Conservation (phyloP, 352 stramenopile species). For the Plasmopara viticola region DNA sequence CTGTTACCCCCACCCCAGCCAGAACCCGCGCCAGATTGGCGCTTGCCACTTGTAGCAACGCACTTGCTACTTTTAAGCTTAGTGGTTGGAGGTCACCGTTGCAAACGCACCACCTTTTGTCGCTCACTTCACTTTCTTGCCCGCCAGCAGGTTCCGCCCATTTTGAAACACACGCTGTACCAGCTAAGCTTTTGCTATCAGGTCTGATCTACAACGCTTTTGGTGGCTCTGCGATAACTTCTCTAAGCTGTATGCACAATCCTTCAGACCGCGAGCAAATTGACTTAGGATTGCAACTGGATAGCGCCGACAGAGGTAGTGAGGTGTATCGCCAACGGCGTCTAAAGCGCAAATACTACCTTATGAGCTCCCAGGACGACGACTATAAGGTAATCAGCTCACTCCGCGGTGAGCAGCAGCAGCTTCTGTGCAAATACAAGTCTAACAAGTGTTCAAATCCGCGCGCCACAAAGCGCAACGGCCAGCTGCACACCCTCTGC, state of each 20-base stretch:
- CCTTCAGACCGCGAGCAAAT: conserved; percentile 25
- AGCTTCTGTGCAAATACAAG: conserved; percentile 82
- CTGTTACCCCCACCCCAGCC: conserved; percentile 23
- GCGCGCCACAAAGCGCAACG: conserved; percentile 80
- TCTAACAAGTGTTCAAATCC: conserved; percentile 80
- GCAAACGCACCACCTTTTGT: conserved; percentile 10
- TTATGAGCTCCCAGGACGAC: conserved; percentile 28
- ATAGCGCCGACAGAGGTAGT: conserved; percentile 25
- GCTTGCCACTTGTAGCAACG: conserved; percentile 37
- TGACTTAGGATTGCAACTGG: conserved; percentile 22
- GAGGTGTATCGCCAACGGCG: conserved; percentile 29
- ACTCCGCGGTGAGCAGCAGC: conserved; percentile 27
- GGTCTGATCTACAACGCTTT: conserved; percentile 3
- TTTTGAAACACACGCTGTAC: conserved; percentile 7
- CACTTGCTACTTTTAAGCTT: conserved; percentile 30
- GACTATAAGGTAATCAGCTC: conserved; percentile 35
- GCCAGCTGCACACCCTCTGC: conserved; percentile 77
- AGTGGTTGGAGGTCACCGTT: conserved; percentile 26
- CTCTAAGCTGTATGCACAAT: conserved; percentile 23
- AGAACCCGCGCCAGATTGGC: conserved; percentile 24
- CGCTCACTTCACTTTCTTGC: conserved; percentile 28
- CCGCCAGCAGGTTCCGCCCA: conserved; percentile 15
- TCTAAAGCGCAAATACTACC: conserved; percentile 25
- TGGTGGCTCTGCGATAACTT: conserved; percentile 3
- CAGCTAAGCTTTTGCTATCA: conserved; percentile 8